These are phyloP conservation scores for Penicillium flavigenum DNA, from an alignment of 495 filamentous ascomycete genomes.

Conservation along the genomic window DNA sequence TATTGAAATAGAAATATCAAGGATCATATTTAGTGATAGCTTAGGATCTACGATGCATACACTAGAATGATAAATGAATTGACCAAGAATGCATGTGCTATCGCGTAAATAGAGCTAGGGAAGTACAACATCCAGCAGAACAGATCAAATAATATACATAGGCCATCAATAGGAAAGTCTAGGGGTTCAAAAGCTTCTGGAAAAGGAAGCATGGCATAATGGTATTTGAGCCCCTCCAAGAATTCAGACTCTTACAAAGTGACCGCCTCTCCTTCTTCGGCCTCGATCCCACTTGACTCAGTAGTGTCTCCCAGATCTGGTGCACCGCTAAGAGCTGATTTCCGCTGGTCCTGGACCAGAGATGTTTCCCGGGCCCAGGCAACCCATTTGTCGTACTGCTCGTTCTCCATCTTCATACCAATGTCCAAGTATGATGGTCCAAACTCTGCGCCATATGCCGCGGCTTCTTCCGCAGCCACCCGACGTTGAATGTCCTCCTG, in stretches of 20 bases:
- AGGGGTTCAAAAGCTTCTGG: slow-evolving; percentile 9
- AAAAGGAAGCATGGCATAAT: slow-evolving; percentile 8
- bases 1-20: background rate
- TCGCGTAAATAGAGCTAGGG: slow-evolving; percentile 21
- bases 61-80: background rate
- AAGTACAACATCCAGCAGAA: slow-evolving; percentile 29
- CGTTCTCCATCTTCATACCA: slow-evolving; percentile 79
- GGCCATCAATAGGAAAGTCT: slow-evolving; percentile 20
- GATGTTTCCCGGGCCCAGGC: slow-evolving; percentile 65
- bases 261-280: slow-evolving; percentile 2
- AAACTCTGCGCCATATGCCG: slow-evolving; percentile 81
- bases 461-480: slow-evolving; percentile 85
- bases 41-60: background rate
- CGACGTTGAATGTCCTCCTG: slow-evolving; percentile 79
- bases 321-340: slow-evolving; percentile 33
- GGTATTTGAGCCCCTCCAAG: background rate
- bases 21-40: background rate
- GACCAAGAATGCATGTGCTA: slow-evolving; percentile 12
- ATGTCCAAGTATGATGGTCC: slow-evolving; percentile 70
- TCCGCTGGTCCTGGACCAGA: slow-evolving; percentile 32
- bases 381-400: slow-evolving; percentile 77
- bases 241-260: background rate
- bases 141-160: slow-evolving; percentile 39
- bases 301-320: slow-evolving; percentile 25
- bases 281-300: slow-evolving; percentile 2